Evolutionary conservation across 179 eudicot species (phyloP).

Genomic region (Pouteria campechiana): DNA sequence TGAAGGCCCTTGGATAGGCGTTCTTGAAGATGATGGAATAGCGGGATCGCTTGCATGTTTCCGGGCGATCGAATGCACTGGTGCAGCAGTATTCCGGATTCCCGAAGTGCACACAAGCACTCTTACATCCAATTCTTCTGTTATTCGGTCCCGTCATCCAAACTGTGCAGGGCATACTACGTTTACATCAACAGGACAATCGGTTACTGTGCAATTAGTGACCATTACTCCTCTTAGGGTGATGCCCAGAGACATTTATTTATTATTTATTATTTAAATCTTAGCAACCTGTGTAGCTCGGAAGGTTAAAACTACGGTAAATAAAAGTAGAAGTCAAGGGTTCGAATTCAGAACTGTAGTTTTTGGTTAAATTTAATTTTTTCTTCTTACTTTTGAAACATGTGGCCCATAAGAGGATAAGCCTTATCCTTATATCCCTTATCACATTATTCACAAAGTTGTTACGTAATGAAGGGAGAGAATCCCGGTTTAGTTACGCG

Average conservation of each 20-base stretch:
- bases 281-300: too few species aligned
- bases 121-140: slow-evolving; percentile 32
- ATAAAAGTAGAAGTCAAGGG: too few species aligned
- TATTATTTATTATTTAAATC: too few species aligned
- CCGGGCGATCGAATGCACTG: slow-evolving; percentile 22
- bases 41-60: slow-evolving; percentile 24
- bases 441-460: too few species aligned
- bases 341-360: too few species aligned
- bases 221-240: slow-evolving; percentile 18
- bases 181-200: slow-evolving; percentile 32
- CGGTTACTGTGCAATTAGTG: slow-evolving; percentile 23
- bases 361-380: too few species aligned
- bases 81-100: slow-evolving; percentile 42
- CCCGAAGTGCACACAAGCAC: slow-evolving; percentile 40
- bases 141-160: slow-evolving; percentile 13
- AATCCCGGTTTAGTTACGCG: too few species aligned
- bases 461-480: too few species aligned
- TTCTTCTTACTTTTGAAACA: too few species aligned
- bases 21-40: slow-evolving; percentile 33
- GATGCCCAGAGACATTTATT: slow-evolving; percentile 31
- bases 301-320: too few species aligned
- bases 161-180: slow-evolving; percentile 24
- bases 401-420: too few species aligned
- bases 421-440: too few species aligned
- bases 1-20: slow-evolving; percentile 39